phyloP scores from a whole-genome alignment of 2,329 filamentous ascomycete species.

The Colletotrichum costaricense region DNA sequence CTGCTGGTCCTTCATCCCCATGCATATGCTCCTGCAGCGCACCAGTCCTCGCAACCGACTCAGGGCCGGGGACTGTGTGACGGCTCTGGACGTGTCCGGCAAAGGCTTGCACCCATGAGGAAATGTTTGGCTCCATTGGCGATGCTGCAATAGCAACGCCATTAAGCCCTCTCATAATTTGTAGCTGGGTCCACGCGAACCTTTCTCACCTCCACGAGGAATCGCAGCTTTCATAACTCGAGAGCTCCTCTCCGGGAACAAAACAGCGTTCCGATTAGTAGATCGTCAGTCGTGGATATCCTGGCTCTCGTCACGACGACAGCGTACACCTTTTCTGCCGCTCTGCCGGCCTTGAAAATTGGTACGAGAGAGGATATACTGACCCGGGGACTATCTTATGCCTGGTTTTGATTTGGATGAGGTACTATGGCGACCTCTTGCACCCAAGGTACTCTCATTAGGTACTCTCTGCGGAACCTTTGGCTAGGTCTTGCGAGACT shows the following conservation, averaged over 20 bases:
- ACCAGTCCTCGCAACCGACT: constrained; percentile 15
- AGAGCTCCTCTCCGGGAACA: not conserved
- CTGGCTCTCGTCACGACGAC: constrained; percentile 6
- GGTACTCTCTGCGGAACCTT: not conserved
- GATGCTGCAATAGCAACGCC: constrained; percentile 31
- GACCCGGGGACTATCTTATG: constrained; percentile 2
- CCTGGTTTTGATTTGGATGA: not conserved
- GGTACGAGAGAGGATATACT: constrained; percentile 15
- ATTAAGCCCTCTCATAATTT: constrained; percentile 14
- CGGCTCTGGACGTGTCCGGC: constrained; percentile 7
- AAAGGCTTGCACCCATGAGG: constrained; percentile 5
- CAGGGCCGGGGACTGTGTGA: constrained; percentile 1
- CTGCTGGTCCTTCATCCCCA: not conserved
- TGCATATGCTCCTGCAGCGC: constrained; percentile 7
- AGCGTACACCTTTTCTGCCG: constrained; percentile 1
- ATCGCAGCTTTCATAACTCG: not conserved
- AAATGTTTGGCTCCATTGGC: constrained; percentile 10
- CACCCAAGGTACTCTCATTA: not conserved
- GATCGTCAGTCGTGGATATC: not conserved
- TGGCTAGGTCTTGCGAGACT: constrained; percentile 5
- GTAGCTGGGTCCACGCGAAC: constrained; percentile 3
- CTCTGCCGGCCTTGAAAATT: not conserved
- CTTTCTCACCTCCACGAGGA: not conserved
- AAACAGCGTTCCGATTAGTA: not conserved
- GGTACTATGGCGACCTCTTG: not conserved